phyloP scores from a whole-genome alignment of 1,284 basidiomycete species.

The Mycosarcoma mackinlayi region DNA sequence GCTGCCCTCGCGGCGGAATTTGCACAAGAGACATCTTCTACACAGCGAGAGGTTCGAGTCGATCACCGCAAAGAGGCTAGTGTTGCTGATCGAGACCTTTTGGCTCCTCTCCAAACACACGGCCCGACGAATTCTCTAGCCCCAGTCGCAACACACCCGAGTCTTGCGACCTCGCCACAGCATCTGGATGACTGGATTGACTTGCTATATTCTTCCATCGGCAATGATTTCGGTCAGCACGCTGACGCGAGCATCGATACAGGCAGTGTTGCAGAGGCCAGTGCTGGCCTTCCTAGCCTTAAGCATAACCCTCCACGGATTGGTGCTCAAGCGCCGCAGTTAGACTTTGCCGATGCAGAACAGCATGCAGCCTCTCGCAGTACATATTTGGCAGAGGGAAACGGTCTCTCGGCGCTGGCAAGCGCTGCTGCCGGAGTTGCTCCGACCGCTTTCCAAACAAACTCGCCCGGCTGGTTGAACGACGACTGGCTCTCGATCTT shows the following conservation, averaged over 20 bases:
- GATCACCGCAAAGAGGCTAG: neutral
- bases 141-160: neutral
- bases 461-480: slow-evolving; percentile 12
- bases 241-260: neutral
- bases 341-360: neutral
- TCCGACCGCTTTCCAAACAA: neutral
- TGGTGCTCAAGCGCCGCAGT: neutral
- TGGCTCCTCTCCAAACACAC: neutral
- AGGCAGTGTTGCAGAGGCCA: neutral
- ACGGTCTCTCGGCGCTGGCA: slow-evolving; percentile 8
- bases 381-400: neutral
- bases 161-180: slow-evolving; percentile 10
- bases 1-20: no score
- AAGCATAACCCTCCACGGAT: neutral
- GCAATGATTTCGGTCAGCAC: slow-evolving; percentile 8
- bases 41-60: neutral
- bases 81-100: neutral
- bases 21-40: no score
- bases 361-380: neutral
- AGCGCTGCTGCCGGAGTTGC: neutral
- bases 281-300: neutral
- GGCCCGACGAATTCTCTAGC: neutral
- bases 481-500: slow-evolving; percentile 17
- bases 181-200: slow-evolving; percentile 29
- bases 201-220: slow-evolving; percentile 16